Percentiles rank a stretch among this genome's conserved stretches.
phyloP scores from a whole-genome alignment of 1,139 yeast species.

The Sugiyamaella xylanicola region DNA sequence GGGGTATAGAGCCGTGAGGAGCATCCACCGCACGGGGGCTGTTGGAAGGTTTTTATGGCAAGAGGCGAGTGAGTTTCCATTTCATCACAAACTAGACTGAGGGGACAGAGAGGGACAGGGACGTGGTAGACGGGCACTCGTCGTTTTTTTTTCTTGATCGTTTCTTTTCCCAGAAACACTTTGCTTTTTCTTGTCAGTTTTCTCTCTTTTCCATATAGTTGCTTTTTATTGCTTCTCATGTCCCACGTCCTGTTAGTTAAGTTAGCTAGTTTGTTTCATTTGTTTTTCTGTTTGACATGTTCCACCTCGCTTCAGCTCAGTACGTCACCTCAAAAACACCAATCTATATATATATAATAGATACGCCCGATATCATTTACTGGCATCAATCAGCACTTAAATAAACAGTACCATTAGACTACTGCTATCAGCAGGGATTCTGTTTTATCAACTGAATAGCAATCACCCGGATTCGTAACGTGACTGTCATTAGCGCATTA shows the following conservation, averaged over 20 bases:
- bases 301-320: not conserved
- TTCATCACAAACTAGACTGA: not conserved
- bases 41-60: not conserved
- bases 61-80: not conserved
- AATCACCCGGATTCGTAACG: not conserved
- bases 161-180: not conserved
- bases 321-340: not conserved
- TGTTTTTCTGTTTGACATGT: not conserved
- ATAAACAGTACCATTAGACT: too few species aligned
- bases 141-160: not conserved
- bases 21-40: too few species aligned
- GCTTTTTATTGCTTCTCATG: not conserved
- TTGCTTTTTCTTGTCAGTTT: slow-evolving; percentile 1
- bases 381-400: not conserved
- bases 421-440: too few species aligned
- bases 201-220: not conserved
- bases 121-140: not conserved
- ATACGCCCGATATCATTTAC: not conserved
- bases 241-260: slow-evolving; percentile 1
- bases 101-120: not conserved
- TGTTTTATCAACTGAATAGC: too few species aligned
- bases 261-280: not conserved
- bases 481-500: not conserved
- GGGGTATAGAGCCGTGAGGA: too few species aligned
- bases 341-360: not conserved